These are phyloP conservation scores for Monilinia vaccinii-corymbosi DNA, from an alignment of 2,329 filamentous ascomycete genomes.

Conservation along the genomic window DNA sequence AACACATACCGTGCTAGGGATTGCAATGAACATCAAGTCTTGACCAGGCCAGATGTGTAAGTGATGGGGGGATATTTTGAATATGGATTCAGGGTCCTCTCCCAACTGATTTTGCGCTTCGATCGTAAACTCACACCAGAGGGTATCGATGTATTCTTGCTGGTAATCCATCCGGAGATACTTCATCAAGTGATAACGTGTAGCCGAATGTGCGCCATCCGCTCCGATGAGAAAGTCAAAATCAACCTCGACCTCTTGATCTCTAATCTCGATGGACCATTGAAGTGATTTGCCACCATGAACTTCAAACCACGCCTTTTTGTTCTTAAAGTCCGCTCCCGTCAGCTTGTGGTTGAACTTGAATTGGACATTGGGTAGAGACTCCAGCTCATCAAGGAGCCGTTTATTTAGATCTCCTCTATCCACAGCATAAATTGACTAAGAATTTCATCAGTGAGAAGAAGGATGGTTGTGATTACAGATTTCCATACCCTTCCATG, in stretches of 20 bases:
- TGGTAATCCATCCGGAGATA: constrained; percentile 81
- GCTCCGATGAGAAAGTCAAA: constrained; percentile 93
- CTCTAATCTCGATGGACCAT: constrained; percentile 17
- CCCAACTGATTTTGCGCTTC: constrained; percentile 18
- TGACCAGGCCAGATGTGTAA: constrained; percentile 95
- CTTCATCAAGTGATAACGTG: constrained; percentile 94
- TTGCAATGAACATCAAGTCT: constrained; percentile 97
- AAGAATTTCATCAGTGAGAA: constrained; percentile 2
- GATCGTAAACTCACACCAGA: constrained; percentile 96
- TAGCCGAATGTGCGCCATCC: constrained; percentile 88
- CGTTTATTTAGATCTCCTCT: constrained; percentile 73
- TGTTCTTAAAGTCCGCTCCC: constrained; percentile 71
- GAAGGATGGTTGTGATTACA: neutral
- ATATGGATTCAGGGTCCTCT: constrained; percentile 38
- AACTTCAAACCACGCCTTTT: constrained; percentile 81
- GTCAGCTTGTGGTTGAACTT: constrained; percentile 92
- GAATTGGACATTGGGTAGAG: constrained; percentile 79
- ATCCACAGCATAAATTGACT: constrained; percentile 83
- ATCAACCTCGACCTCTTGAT: constrained; percentile 64
- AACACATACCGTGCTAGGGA: constrained; percentile 47
- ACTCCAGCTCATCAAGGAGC: constrained; percentile 74
- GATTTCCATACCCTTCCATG: constrained; percentile 59
- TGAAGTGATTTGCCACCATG: constrained; percentile 30
- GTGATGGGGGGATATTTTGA: constrained; percentile 82
- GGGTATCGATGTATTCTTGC: constrained; percentile 89